Evolutionary conservation across 106 monocot genomes (phyloP).

Genomic region (Ottelia alismoides): DNA sequence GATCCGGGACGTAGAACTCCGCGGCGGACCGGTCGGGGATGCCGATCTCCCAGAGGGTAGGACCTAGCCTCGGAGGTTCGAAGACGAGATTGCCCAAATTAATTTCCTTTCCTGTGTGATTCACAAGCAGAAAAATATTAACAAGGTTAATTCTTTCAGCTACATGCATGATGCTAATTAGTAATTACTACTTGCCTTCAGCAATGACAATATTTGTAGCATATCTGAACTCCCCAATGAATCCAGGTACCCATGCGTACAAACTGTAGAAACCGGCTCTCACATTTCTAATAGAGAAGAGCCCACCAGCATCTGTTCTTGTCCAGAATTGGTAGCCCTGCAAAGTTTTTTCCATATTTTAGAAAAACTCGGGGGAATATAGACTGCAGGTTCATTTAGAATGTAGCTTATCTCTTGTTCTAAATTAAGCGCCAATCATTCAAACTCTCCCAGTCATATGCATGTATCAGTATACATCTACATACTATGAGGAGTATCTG

Average conservation of each 20-base stretch:
- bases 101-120: constrained; percentile 14
- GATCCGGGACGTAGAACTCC: constrained; percentile 64
- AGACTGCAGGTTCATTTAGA: no score
- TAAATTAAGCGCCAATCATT: no score
- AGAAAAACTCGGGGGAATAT: no score
- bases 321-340: constrained; percentile 87
- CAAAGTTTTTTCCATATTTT: no score
- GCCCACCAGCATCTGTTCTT: constrained; percentile 27
- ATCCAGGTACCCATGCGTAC: constrained; percentile 73
- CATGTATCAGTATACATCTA: no score
- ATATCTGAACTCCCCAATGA: constrained; percentile 68
- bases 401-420: no score
- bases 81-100: constrained; percentile 34
- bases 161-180: no score
- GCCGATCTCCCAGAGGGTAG: constrained; percentile 61
- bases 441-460: no score
- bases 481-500: no score
- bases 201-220: constrained; percentile 25
- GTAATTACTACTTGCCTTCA: constrained; percentile 35
- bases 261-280: constrained; percentile 54
- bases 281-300: constrained; percentile 44
- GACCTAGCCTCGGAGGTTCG: constrained; percentile 45
- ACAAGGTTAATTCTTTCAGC: neutral
- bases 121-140: neutral
- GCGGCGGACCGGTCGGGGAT: no score